Evolutionary conservation across 495 filamentous ascomycete genomes (phyloP), one percentile per base, ranked within the genome.

Genomic region (Aspergillus olivimuriae): DNA sequence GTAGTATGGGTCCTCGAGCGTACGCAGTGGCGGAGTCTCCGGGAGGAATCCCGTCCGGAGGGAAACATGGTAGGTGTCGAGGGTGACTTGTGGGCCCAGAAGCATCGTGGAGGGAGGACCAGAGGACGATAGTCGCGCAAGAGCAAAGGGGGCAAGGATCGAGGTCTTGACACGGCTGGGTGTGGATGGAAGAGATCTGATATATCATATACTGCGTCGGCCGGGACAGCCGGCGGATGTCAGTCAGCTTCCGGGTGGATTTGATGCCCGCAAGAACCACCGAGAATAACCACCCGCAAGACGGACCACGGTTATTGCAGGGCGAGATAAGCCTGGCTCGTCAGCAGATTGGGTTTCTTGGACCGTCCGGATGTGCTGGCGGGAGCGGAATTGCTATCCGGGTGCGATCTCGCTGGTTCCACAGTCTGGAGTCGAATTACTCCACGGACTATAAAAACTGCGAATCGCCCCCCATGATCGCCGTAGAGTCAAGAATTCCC

Each of bases 21-120:
- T 64, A 43, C 79, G 76, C 44, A 96, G 69, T 38, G 92, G 92
- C 32, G 83, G 68, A 45, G 78, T 72, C n/a, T 78, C 63, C 0
- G 92, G 88, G 26, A 98, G 81, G 66, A 98, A 98, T 44, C 92
- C 92, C 66, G 88, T 76, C 34, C 77, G 69, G 37, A 78, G 72
- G 34, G 89, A 94, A 63, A 96, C 80, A 51, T 80, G 81, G 68
- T 94, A 96, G 48, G 94, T 80, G 52, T 82, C 74, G 34, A 89
- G 70, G 39, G 68, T 61, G 18, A 92, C 82, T 33, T 90, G 72
- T 28, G 84, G 76, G 35, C 86, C 62, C 28, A 51, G 77, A 51
- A 87, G 71, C 91, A 98, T 98, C 47, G 46, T 49, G 37, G 20
- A 31, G 21, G 28, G n/a, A n/a, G 20, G 17, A 19, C 21, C 9